Conservation (phyloP, 1,284 basidiomycete species). For the Cryptococcus amylolentus region DNA sequence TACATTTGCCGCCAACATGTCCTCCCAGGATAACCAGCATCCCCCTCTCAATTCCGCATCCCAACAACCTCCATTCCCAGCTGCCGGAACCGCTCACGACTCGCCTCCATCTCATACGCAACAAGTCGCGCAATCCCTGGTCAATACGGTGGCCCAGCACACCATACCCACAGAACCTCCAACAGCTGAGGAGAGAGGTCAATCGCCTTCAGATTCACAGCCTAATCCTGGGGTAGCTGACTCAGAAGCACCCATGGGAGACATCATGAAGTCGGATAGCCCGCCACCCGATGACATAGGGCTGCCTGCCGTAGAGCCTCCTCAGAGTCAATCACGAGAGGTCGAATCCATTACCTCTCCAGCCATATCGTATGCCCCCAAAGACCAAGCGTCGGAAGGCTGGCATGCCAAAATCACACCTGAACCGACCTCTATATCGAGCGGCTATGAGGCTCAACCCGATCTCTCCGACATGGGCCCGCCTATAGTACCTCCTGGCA, state of each 20-base stretch:
- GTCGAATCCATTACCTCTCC: background rate
- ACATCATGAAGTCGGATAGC: background rate
- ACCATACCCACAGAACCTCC: constrained; percentile 22
- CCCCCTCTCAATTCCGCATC: background rate
- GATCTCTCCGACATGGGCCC: background rate
- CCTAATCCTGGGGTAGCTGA: background rate
- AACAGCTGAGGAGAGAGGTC: constrained; percentile 8
- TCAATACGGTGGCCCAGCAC: constrained; percentile 33
- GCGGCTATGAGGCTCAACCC: no score
- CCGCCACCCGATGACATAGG: constrained; percentile 13
- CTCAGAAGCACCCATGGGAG: background rate
- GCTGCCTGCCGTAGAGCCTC: constrained; percentile 19
- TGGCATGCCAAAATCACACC: no score
- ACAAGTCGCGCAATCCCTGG: constrained; percentile 22
- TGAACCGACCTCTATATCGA: no score
- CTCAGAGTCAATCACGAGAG: constrained; percentile 1
- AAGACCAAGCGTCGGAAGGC: no score
- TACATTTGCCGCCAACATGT: background rate
- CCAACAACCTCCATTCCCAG: constrained; percentile 15
- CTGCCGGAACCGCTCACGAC: constrained; percentile 11
- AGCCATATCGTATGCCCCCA: background rate
- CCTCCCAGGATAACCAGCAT: background rate
- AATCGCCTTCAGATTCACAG: constrained; percentile 5
- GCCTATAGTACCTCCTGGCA: no score
- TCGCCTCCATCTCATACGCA: constrained; percentile 11